phyloP scores from a whole-genome alignment of 495 filamentous ascomycete genomes.

The Thermothielavioides terrestris region DNA sequence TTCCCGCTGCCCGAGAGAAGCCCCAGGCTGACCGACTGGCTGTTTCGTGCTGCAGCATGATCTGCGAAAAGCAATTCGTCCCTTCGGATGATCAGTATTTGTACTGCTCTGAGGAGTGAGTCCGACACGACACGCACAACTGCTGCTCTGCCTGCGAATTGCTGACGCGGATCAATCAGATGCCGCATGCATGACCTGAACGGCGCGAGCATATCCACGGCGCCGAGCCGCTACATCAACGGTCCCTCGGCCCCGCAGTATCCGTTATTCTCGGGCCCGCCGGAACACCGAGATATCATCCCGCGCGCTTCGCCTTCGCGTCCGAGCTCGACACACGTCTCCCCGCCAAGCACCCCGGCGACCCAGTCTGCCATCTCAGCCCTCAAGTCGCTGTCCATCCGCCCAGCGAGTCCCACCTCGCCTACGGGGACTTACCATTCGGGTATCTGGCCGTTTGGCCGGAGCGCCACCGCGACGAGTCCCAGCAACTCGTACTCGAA shows the following conservation, averaged over 20 bases:
- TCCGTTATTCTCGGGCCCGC: conserved; percentile 29
- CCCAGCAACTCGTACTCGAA: conserved; percentile 40
- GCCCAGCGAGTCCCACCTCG: conserved; percentile 40
- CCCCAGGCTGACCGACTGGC: conserved; percentile 14
- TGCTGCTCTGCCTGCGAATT: neutral
- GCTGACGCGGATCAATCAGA: conserved; percentile 25
- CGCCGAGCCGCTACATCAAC: conserved; percentile 18
- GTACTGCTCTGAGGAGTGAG: conserved; percentile 46
- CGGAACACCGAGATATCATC: conserved; percentile 42
- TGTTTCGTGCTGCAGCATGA: conserved; percentile 37
- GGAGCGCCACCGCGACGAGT: conserved; percentile 36
- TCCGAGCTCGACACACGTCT: conserved; percentile 31
- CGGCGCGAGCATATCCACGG: conserved; percentile 20
- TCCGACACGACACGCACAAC: neutral
- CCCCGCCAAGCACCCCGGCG: conserved; percentile 35
- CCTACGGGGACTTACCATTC: conserved; percentile 26
- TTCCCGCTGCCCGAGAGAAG: conserved; percentile 1
- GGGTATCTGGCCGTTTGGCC: conserved; percentile 38
- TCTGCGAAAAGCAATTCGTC: conserved; percentile 44
- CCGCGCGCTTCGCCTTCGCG: conserved; percentile 45
- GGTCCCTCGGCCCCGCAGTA: conserved; percentile 22
- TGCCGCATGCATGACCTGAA: conserved; percentile 40
- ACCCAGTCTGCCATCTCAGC: conserved; percentile 38
- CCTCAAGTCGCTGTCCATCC: conserved; percentile 37
- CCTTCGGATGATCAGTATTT: conserved; percentile 35